Conservation (phyloP, 768 basidiomycete species). For the Austroboletus eburneus region DNA sequence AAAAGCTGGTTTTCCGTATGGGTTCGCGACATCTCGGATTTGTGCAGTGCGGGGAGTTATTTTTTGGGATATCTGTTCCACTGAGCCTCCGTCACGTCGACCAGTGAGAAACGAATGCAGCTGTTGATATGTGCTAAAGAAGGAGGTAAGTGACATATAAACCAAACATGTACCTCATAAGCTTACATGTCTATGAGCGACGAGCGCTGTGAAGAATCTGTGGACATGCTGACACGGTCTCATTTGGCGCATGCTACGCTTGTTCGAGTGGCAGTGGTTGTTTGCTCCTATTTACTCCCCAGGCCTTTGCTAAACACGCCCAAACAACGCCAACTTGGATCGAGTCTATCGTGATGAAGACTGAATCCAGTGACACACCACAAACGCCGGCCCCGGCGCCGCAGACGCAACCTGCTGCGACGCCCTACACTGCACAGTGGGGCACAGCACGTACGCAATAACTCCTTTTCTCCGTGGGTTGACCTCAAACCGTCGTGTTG, state of each 20-base stretch:
- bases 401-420: constrained; percentile 25
- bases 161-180: neutral
- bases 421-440: constrained; percentile 38
- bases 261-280: constrained; percentile 12
- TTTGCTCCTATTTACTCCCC: constrained; percentile 22
- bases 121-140: constrained; percentile 56
- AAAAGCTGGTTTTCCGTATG: constrained; percentile 67
- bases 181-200: constrained; percentile 65
- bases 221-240: constrained; percentile 32
- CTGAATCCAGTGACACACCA: constrained; percentile 34
- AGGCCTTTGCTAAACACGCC: constrained; percentile 21
- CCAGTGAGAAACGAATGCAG: constrained; percentile 58
- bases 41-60: constrained; percentile 53
- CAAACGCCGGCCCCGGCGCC: constrained; percentile 31
- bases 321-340: constrained; percentile 7
- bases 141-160: constrained; percentile 3
- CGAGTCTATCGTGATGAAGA: constrained; percentile 34
- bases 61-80: constrained; percentile 56
- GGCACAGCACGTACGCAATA: constrained; percentile 33
- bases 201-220: constrained; percentile 55
- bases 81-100: constrained; percentile 52
- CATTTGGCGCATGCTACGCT: neutral
- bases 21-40: constrained; percentile 53
- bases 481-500: neutral
- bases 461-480: constrained; percentile 1